Evolutionary conservation across 805 yeast species (phyloP), one percentile per base, ranked within the genome.

Genomic region (Candida stauntonica): DNA sequence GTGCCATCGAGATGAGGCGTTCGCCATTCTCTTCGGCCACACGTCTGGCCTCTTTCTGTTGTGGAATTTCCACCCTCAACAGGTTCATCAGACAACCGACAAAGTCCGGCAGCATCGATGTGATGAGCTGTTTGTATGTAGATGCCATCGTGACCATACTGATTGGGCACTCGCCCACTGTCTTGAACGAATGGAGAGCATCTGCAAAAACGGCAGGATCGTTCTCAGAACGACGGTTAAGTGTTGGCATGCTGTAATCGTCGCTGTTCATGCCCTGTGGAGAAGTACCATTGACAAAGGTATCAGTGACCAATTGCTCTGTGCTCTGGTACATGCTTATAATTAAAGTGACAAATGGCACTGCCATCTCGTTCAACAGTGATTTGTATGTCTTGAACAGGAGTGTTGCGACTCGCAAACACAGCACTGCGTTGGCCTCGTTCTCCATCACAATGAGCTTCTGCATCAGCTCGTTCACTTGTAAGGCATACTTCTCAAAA

Each of bases 111-210:
- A 93, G 68, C 4, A 91, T 77, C 0, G 83, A 65, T 33, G 76
- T 75, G 1, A 84, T 85, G 36, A 87, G 63, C 26, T 77, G 77
- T 56, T 88, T 86, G 64, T 89, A 88, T 0, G 95, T 79, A 1
- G 96, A 85, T 52, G 86, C 87, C 36, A 94, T 67, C 7, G 96
- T 79, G 3, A 93, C 99, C 81, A 93, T 84, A 4, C 96, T 88
- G 28, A 93, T 91, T 8, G 99, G 99, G 57, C 98, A 89, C 60
- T 93, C 99, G 0, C 96, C 86, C 43, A 93, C 72, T 12, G 91
- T 86, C 57, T 88, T 89, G 70, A 93, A 91, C 1, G 97, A 88
- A 47, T 60, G 70, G 73, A 86, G 74, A 5, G 96, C 82, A 45
- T 73, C 75, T 31, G 73, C 72, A 38, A 88, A 67, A 3, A 72